Conservation (phyloP, 2,329 filamentous ascomycete species). For the Zasmidium citrigriseum region DNA sequence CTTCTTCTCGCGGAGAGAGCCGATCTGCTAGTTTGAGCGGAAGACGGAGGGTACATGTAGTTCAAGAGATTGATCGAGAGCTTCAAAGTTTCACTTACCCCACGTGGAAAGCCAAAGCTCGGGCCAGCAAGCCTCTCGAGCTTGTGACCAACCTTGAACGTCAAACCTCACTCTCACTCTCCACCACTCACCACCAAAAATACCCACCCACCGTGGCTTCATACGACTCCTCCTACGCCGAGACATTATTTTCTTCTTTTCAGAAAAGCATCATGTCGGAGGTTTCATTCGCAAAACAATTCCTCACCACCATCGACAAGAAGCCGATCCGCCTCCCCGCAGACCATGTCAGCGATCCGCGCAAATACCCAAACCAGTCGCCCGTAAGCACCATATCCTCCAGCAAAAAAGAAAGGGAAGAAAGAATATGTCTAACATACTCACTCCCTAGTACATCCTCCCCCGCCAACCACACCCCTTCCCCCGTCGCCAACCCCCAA, state of each 20-base stretch:
- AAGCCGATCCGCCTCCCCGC: slow-evolving; percentile 78
- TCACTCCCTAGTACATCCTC: slow-evolving; percentile 75
- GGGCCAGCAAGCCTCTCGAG: neutral
- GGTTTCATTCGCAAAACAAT: slow-evolving; percentile 71
- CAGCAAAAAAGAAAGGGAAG: too few relatives aligned
- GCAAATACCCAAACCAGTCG: slow-evolving; percentile 71
- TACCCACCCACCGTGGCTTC: slow-evolving; percentile 14
- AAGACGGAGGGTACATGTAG: too few relatives aligned
- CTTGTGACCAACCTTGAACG: neutral
- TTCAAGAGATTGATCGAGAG: slow-evolving; percentile 10
- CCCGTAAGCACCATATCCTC: slow-evolving; percentile 61
- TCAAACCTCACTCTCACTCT: neutral
- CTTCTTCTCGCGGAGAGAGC: too few relatives aligned
- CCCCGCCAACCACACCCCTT: slow-evolving; percentile 60
- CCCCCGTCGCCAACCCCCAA: slow-evolving; percentile 47
- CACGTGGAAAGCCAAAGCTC: slow-evolving; percentile 5
- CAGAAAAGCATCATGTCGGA: slow-evolving; percentile 64
- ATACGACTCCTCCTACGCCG: slow-evolving; percentile 4
- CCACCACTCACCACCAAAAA: neutral
- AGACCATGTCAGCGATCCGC: slow-evolving; percentile 87
- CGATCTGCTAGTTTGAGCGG: too few relatives aligned
- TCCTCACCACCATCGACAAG: slow-evolving; percentile 77
- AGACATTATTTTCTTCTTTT: slow-evolving; percentile 31
- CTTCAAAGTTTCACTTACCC: neutral
- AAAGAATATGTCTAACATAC: too few relatives aligned